A percentile compares a stretch with the other conserved stretches of the same genome.
phyloP scores from a whole-genome alignment of 2,329 filamentous ascomycete species.

The Aspergillus japonicus region DNA sequence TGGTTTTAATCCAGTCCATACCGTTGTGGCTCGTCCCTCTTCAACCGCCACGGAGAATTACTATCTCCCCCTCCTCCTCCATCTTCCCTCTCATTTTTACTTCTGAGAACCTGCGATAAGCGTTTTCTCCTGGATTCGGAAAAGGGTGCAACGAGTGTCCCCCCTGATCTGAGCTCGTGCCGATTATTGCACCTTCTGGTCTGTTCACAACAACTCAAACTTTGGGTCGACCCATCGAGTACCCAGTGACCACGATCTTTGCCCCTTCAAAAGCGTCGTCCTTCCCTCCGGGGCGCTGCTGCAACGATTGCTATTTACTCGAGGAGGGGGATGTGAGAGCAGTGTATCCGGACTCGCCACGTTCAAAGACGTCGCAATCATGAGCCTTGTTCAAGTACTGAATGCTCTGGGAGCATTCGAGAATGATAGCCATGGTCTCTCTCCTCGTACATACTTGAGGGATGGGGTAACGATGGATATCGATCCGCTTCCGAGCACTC shows the following conservation, averaged over 20 bases:
- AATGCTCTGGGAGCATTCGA: slow-evolving; percentile 18
- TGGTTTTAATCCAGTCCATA: neutral
- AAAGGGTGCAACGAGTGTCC: neutral
- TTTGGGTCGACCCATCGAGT: neutral
- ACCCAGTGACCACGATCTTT: too few relatives aligned
- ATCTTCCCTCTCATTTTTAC: neutral
- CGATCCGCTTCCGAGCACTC: slow-evolving; percentile 33
- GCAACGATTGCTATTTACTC: neutral
- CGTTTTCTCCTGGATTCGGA: neutral
- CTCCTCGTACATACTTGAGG: slow-evolving; percentile 22
- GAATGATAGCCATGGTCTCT: slow-evolving; percentile 18
- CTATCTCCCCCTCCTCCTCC: slow-evolving; percentile 8
- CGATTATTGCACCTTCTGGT: neutral
- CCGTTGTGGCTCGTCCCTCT: slow-evolving; percentile 5
- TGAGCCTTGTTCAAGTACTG: slow-evolving; percentile 18
- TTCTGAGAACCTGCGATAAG: neutral
- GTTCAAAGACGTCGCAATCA: slow-evolving; percentile 8
- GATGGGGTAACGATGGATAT: slow-evolving; percentile 24
- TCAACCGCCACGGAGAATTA: neutral
- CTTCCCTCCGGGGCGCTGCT: neutral
- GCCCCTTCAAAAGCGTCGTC: neutral
- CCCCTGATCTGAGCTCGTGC: slow-evolving; percentile 2
- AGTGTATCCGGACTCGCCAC: neutral
- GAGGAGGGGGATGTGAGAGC: slow-evolving; percentile 13
- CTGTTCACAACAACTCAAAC: neutral